These are phyloP conservation scores for Orychophragmus violaceus DNA, from an alignment of 345 rosid genomes.

Conservation along the genomic window DNA sequence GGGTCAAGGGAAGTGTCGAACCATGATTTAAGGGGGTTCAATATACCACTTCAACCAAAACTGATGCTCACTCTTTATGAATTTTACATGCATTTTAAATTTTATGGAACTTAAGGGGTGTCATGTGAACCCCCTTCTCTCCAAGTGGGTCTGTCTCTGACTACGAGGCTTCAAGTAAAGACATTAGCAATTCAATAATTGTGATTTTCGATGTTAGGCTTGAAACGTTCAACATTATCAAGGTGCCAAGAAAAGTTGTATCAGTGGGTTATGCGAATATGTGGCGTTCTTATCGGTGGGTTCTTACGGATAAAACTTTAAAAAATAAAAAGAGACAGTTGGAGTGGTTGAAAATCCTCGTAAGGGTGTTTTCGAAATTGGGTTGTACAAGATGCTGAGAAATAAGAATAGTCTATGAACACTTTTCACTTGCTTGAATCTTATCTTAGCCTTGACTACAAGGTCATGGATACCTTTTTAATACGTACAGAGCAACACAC, in stretches of 20 bases:
- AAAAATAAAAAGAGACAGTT: neutral
- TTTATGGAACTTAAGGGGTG: too few species aligned
- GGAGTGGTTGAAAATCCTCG: constrained; percentile 14
- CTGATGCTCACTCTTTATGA: too few species aligned
- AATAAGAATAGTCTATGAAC: neutral
- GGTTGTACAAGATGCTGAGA: constrained; percentile 1
- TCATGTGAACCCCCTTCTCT: too few species aligned
- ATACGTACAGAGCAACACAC: too few species aligned
- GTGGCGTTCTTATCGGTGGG: neutral
- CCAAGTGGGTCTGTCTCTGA: too few species aligned
- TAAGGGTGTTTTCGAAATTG: neutral
- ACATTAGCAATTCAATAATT: neutral
- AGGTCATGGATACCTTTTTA: neutral
- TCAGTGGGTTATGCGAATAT: neutral
- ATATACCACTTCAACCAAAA: too few species aligned
- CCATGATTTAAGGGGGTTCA: too few species aligned
- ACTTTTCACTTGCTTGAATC: neutral
- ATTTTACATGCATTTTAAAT: too few species aligned
- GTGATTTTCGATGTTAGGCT: constrained; percentile 3
- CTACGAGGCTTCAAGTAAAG: neutral
- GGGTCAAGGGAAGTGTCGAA: too few species aligned
- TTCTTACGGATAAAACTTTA: neutral
- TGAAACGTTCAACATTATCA: neutral
- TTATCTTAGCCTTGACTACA: neutral
- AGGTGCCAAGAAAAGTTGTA: neutral